phyloP scores from a whole-genome alignment of 2,329 filamentous ascomycete species.

The Monosporascus sp. region DNA sequence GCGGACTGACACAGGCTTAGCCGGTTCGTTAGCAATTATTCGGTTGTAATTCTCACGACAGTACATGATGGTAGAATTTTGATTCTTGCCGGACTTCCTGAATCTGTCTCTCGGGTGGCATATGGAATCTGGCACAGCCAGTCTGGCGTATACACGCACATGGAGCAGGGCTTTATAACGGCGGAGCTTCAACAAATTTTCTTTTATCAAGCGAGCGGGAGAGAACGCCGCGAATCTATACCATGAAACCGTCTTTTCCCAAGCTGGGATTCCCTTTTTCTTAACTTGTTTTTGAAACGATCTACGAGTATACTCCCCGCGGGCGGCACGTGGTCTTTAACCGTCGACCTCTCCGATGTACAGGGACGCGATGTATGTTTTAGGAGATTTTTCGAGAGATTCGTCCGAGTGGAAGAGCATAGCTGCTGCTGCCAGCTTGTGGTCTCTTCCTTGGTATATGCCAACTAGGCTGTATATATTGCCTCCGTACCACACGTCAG shows the following conservation, averaged over 20 bases:
- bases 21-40: not conserved
- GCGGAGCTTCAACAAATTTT: not conserved
- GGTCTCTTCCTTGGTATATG: too few relatives aligned
- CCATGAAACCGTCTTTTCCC: slow-evolving; percentile 1
- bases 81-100: not conserved
- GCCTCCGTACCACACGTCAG: too few relatives aligned
- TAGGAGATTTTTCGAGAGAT: too few relatives aligned
- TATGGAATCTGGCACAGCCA: not conserved
- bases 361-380: too few relatives aligned
- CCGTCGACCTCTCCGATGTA: too few relatives aligned
- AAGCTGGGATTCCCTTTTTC: not conserved
- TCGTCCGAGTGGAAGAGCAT: too few relatives aligned
- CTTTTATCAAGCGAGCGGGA: not conserved
- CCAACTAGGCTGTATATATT: too few relatives aligned
- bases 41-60: not conserved
- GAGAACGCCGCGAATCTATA: slow-evolving; percentile 3
- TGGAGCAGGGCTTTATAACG: too few relatives aligned
- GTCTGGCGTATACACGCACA: not conserved
- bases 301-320: slow-evolving; percentile 8
- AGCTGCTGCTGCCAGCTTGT: too few relatives aligned
- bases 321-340: not conserved
- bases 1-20: not conserved
- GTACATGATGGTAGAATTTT: not conserved
- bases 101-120: not conserved
- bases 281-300: slow-evolving; percentile 4